phyloP scores from a whole-genome alignment of 169 alveolate genomes.

The Plasmodium falciparum region DNA sequence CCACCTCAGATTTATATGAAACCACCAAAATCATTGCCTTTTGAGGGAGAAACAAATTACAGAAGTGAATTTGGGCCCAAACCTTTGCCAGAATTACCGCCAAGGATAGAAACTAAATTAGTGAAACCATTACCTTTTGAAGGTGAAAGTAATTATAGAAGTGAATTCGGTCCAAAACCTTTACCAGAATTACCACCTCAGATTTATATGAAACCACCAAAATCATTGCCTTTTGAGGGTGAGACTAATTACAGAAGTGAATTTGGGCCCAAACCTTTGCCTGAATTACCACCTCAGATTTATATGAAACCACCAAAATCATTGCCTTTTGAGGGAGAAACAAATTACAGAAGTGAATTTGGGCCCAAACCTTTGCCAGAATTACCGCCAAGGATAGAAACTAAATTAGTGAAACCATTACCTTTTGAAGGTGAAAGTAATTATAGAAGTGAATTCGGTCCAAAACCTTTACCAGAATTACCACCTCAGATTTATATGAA shows the following conservation, averaged over 20 bases:
- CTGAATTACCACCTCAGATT: slow-evolving; percentile 38
- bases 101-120: slow-evolving; percentile 51
- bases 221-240: slow-evolving; percentile 80
- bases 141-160: slow-evolving; percentile 54
- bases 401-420: slow-evolving; percentile 50
- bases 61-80: slow-evolving; percentile 81
- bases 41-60: slow-evolving; percentile 78
- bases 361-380: slow-evolving; percentile 81
- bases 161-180: slow-evolving; percentile 79
- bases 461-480: slow-evolving; percentile 80
- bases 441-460: slow-evolving; percentile 74
- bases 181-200: slow-evolving; percentile 75
- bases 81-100: slow-evolving; percentile 41
- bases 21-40: slow-evolving; percentile 78
- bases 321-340: slow-evolving; percentile 79
- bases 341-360: slow-evolving; percentile 76
- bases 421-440: slow-evolving; percentile 76
- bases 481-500: slow-evolving; percentile 45
- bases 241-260: slow-evolving; percentile 74
- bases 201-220: slow-evolving; percentile 39
- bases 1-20: slow-evolving; percentile 58
- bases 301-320: slow-evolving; percentile 45
- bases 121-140: slow-evolving; percentile 78
- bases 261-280: slow-evolving; percentile 79
- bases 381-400: slow-evolving; percentile 35